Base-by-base conservation (phyloP, 1,284 basidiomycete genomes). In the Veloboletus limbatus region DNA sequence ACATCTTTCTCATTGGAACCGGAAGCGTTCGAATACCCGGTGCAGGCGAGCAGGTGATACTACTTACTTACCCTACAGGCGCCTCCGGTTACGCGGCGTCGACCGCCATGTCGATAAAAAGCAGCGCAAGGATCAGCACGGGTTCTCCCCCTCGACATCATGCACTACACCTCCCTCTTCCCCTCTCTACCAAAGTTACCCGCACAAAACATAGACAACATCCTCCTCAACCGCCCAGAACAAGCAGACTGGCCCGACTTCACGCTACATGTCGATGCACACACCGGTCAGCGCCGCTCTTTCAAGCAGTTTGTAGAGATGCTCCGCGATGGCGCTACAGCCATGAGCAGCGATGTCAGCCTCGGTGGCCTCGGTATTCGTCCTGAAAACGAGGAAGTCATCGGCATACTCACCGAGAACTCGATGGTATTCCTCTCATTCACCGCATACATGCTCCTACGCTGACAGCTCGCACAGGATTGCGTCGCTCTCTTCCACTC, bases 321-420 rank as follows among this genome's bases (percentile, higher is more conserved):
- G 14, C 71, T 86, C 0, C 67, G 72, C 4, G 71, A 79, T 45
- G 76, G 74, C 11, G 76, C 81, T 3, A 84, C 82, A 0, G 81
- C 77, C 0, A 70, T 88, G 7, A 71, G 69, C 1, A 64, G 70
- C 2, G 68, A 75, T 2, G 51, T 66, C 11, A 52, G 62, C 0
- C 60, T 74, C 26, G 82, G 82, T 1, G 82, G 85, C 0, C 63
- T 87, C 5, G 82, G 75, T 0, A 56, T 87, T n/a, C 57, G 63
- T 11, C 59, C 59, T 1, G 68, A 68, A 17, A 66, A 71, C 3
- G 70, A 69, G 1, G 82, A 84, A 49, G 76, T 86, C 22, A 68
- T 87, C 22, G 87, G 82, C 3, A 75, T 89, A 11, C 74, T 87
- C 56, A 79, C 79, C 62, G 75, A 81, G 42, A 90, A 88, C 58